Conservation (phyloP, 192 early-diverging fungal species). For the Backusella circina region DNA sequence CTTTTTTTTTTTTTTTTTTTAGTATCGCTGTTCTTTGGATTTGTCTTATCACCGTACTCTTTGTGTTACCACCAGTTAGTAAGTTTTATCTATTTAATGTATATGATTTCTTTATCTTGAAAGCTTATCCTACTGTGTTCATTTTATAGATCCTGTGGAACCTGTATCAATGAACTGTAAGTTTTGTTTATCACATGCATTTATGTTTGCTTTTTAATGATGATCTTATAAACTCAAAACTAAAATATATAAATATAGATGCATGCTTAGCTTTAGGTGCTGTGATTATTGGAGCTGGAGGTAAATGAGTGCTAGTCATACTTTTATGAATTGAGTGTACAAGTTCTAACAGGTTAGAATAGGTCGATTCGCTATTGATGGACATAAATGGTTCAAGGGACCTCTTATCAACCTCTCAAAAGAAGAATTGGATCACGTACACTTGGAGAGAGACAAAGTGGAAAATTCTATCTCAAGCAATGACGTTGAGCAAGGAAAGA, state of each 20-base stretch:
- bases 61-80: background rate
- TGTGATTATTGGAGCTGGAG: background rate
- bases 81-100: background rate
- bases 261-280: background rate
- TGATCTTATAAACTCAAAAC: background rate
- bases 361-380: slow-evolving; percentile 13
- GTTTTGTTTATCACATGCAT: background rate
- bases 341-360: background rate
- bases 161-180: background rate
- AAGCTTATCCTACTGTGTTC: background rate
- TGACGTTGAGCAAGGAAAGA: background rate
- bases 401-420: slow-evolving; percentile 7
- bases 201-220: no score
- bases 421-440: background rate
- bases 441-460: background rate
- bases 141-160: background rate
- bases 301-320: background rate
- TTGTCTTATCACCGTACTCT: background rate
- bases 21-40: background rate
- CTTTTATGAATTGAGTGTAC: background rate
- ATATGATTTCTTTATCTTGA: background rate
- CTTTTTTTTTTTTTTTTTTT: background rate
- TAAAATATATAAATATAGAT: background rate
- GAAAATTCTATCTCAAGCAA: background rate
- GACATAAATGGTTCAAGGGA: slow-evolving; percentile 14